phyloP scores from a whole-genome alignment of 306 rosid genomes.

The Mimosa pudica region DNA sequence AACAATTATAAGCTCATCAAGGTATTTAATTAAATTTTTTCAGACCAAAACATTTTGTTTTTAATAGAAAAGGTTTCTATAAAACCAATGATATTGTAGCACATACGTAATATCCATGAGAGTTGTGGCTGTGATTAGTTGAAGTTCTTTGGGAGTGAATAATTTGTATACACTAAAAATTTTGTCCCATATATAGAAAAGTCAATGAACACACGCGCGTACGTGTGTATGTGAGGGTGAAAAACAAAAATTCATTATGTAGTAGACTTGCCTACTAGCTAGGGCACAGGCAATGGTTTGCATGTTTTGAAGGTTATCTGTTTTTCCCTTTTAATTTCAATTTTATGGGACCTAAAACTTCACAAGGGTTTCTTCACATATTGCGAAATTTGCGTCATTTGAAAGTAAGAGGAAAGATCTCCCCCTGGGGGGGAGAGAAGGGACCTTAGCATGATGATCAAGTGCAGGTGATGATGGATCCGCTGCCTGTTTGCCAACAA shows the following conservation, averaged over 20 bases:
- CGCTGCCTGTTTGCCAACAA: constrained; percentile 5
- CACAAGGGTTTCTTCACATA: background rate
- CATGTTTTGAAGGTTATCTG: background rate
- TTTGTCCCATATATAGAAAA: background rate
- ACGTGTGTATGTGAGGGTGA: background rate
- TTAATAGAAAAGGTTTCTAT: background rate
- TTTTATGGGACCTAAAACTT: background rate
- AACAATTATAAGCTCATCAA: background rate
- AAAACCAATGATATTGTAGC: background rate
- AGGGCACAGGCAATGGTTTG: background rate
- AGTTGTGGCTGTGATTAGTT: background rate
- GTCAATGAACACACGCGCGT: too few relatives aligned
- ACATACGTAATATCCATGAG: background rate
- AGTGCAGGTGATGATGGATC: constrained; percentile 26
- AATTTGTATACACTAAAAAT: background rate
- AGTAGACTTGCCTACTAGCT: background rate
- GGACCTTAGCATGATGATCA: constrained; percentile 36
- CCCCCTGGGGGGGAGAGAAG: background rate
- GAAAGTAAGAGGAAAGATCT: background rate
- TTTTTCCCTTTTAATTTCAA: background rate
- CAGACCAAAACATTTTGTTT: background rate
- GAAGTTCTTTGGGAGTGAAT: background rate
- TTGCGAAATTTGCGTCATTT: background rate
- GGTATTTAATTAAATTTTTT: background rate
- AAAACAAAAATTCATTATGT: background rate